Percentiles rank a stretch among this genome's conserved stretches.
These are phyloP conservation scores for Tothia fuscella DNA, from an alignment of 2,329 filamentous ascomycete species.

Conservation along the genomic window DNA sequence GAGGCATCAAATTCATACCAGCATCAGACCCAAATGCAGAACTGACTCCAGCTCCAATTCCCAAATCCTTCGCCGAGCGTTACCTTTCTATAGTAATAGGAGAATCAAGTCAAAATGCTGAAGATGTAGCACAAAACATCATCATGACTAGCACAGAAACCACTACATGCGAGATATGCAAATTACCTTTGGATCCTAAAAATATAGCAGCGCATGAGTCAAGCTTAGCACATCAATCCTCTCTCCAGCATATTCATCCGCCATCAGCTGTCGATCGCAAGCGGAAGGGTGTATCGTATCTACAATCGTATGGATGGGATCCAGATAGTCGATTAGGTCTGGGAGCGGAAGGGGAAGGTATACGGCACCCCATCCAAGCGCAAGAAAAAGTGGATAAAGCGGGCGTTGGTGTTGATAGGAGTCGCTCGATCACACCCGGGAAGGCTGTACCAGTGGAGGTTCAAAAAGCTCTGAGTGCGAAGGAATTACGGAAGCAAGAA, in stretches of 20 bases:
- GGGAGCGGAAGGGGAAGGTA: conserved; percentile 56
- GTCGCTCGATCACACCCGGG: neutral
- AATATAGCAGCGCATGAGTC: conserved; percentile 38
- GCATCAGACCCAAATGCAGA: conserved; percentile 24
- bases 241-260: conserved; percentile 55
- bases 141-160: neutral
- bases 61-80: conserved; percentile 44
- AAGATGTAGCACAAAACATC: neutral
- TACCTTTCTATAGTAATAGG: conserved; percentile 58
- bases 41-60: conserved; percentile 7
- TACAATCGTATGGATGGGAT: conserved; percentile 61
- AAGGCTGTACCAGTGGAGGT: neutral
- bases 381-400: conserved; percentile 61
- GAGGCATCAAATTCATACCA: conserved; percentile 47
- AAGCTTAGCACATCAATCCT: conserved; percentile 60
- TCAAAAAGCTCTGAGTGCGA: conserved; percentile 20
- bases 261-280: conserved; percentile 60
- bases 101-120: conserved; percentile 15
- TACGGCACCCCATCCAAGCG: conserved; percentile 62
- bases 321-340: conserved; percentile 61
- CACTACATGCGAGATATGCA: conserved; percentile 23
- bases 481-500: conserved; percentile 51
- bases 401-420: conserved; percentile 43
- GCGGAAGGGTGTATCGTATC: conserved; percentile 55
- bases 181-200: conserved; percentile 18